Evolutionary conservation across 805 yeast genomes (phyloP), one percentile per base, ranked within the genome.

Genomic region (Candida xyloterini): DNA sequence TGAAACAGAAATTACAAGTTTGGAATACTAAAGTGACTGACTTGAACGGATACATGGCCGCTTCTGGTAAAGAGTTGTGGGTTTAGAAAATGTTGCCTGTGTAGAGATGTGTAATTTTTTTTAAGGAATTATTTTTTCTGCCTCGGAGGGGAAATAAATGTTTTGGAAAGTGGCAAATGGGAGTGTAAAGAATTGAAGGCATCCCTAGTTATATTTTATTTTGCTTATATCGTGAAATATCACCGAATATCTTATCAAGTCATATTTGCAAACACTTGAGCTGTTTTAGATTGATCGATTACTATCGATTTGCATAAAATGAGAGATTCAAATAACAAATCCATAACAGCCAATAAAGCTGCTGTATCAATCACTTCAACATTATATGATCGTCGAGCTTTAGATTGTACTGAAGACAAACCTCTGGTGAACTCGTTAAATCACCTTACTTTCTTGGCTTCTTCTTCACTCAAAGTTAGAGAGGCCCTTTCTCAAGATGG

Each of bases 381-480:
- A 15, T 76, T 91, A 22, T 91, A 91, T 59, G 98, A 91, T 63
- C 67, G 98, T 43, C 67, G 98, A 35, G 97, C 98, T 0, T 70
- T 91, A 38, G 98, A 93, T 59, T 85, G 90, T 47, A 84, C 96
- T 1, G 78, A 88, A 21, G 90, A 87, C 57, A 79, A 84, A 50
- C 97, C 99, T 1, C 70, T 91, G 42, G 93, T 93, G 44, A 89
- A 88, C 70, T 87, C 96, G 7, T 68, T 91, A 52, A 91, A 90
- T 62, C 95, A 89, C 66, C 71, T 91, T 38, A 87, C 96, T 1
- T 87, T 84, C 59, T 73, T 93, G 26, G 86, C 91, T 0, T 82
- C 95, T 1, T 81, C 93, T 13, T 81, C 89, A 44, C 82, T 88
- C 23, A 83, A 90, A 54, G 96, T 91, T 3, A 74, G 99, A 30